Evolutionary conservation across 768 basidiomycete species (phyloP), one percentile per base, ranked within the genome.

Genomic region (Calocybe indica): DNA sequence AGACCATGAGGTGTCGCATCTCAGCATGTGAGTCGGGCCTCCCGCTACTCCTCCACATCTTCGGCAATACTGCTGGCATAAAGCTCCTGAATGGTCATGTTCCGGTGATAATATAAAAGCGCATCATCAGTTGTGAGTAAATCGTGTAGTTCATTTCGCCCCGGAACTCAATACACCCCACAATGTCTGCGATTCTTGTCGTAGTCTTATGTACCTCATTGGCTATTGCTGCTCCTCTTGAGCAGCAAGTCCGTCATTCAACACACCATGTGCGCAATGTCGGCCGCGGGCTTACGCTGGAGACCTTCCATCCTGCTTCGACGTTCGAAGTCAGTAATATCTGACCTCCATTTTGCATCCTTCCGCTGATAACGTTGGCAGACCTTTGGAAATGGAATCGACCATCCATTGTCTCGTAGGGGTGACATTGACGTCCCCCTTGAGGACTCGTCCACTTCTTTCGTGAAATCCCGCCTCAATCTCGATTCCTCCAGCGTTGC

Each of bases 401-500:
- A 11, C 14, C 36, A 11, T 14, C 36, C 36, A 37, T 14, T 37
- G 11, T 37, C 36, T 3, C 11, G 36, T 11, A 11, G 36, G 11
- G 36, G 36, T 37, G 36, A 11, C 14, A 4, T 14, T 14, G 36
- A 37, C 14, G 36, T 51, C 31, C 55, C 38, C 41, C 48, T 22
- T 32, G 53, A 44, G 22, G 48, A 49, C 50, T 44, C 58, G 5
- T 56, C 60, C 6, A 34, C 60, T 13, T 45, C 57, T 35, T 61
- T 64, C 39, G 53, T 58, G 22, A 49, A 55, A 43, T 41, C 50
- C 13, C 56, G 53, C 15, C 60, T 64, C 38, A 33, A 34, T 7
- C 42, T 48, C 39, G 36, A 39, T 34, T 32, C 47, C 7, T 41
- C 40, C 43, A 32, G 43, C 6, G 43, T 58, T 43, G 42, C 50